Evolutionary conservation across 148 eudicot genomes (phyloP), one percentile per base, ranked within the genome.

Genomic region (Mesembryanthemum crystallinum): DNA sequence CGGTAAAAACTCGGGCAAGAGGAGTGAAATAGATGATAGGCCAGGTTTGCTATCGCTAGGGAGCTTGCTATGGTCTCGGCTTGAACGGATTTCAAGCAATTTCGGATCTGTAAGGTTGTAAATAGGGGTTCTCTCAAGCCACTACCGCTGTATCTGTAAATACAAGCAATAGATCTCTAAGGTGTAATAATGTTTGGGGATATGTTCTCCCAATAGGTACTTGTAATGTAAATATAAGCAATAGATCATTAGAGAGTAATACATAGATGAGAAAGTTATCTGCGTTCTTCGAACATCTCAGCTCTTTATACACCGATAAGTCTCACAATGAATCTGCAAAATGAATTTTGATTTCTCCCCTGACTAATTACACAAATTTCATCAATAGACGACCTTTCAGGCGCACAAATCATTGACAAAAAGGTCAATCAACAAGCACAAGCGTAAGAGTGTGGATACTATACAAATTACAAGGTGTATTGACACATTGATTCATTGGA

Each of bases 61-160:
- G 58, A 81, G 83, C 73, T 81, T 73, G 55, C 24, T 81, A 33
- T 76, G 83, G 80, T 76, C 83, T 66, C 73, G 76, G 23, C 65
- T 81, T 30, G 79, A 76, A 61, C 52, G 67, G 32, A 64, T 80
- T 3, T 71, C 76, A 28, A 67, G 78, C 65, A 80, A 72, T 59
- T 76, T 76, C n/a, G 73, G 80, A 30, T 43, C 35, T 52, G 43
- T 73, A 9, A 71, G 77, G 67, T 49, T 39, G 51, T 81, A 54
- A 32, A 28, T 13, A 66, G 4, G 14, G 20, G n/a, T 64, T 10
- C 54, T 43, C 29, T 39, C 20, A 62, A 28, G 64, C 14, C 4
- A 28, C 37, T 62, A 24, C 66, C 1, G 39, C 49, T 45, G 9
- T 11, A 45, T 45, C 49, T 62, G 66, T 62, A 29, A 27, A 30